Evolutionary conservation across 768 basidiomycete genomes (phyloP).

Genomic region (Russula earlei): DNA sequence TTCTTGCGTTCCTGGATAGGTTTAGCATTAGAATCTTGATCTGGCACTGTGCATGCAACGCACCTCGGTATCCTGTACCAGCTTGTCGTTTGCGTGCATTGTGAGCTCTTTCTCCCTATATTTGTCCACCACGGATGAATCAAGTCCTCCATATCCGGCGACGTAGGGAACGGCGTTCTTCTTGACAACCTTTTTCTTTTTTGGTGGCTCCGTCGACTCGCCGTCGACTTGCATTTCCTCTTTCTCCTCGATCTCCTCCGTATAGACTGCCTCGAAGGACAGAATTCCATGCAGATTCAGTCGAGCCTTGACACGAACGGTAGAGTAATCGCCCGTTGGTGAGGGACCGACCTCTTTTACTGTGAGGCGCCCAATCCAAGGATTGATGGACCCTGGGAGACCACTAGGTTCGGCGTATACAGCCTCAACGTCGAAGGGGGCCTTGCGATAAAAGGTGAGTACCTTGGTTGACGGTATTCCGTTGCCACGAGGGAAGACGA

Average conservation of each 20-base stretch:
- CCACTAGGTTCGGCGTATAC: slow-evolving; percentile 61
- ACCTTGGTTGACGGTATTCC: slow-evolving; percentile 88
- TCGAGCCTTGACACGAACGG: slow-evolving; percentile 86
- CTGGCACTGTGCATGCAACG: slow-evolving; percentile 21
- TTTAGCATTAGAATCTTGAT: not conserved
- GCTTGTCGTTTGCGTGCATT: slow-evolving; percentile 89
- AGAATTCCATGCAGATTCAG: slow-evolving; percentile 80
- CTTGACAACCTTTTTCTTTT: slow-evolving; percentile 80
- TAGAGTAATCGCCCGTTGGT: slow-evolving; percentile 61
- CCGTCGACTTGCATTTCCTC: slow-evolving; percentile 59
- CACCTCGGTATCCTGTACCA: slow-evolving; percentile 96
- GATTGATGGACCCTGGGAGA: slow-evolving; percentile 75
- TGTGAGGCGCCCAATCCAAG: slow-evolving; percentile 74
- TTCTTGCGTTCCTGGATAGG: slow-evolving; percentile 85
- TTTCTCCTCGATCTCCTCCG: slow-evolving; percentile 73
- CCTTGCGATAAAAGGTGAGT: slow-evolving; percentile 87
- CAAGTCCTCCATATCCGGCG: slow-evolving; percentile 52
- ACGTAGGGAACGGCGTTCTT: slow-evolving; percentile 78
- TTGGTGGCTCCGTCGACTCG: slow-evolving; percentile 41
- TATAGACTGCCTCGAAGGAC: slow-evolving; percentile 79
- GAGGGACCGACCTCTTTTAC: slow-evolving; percentile 72
- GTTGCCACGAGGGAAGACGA: slow-evolving; percentile 84
- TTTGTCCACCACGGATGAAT: slow-evolving; percentile 51
- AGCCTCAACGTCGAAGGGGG: slow-evolving; percentile 82
- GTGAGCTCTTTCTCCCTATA: slow-evolving; percentile 75